Conservation (phyloP, 2,329 filamentous ascomycete species). For the Eutypa lata region DNA sequence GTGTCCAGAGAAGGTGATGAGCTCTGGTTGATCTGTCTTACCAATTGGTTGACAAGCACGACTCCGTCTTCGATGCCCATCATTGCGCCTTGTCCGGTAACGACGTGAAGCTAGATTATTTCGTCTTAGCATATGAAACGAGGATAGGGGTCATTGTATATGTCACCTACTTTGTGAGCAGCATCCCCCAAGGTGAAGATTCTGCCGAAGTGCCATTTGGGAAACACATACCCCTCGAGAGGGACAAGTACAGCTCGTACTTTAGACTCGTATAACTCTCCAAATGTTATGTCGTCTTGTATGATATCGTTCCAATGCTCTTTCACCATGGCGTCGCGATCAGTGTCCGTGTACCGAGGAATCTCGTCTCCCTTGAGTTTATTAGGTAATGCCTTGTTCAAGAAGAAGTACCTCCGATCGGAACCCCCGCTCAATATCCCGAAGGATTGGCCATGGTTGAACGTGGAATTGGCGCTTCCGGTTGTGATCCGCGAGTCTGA, state of each 20-base stretch:
- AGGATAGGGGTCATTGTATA: neutral
- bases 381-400: neutral
- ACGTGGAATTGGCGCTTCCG: neutral
- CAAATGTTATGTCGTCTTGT: neutral
- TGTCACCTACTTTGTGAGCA: neutral
- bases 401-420: neutral
- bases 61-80: neutral
- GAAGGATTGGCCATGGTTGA: neutral
- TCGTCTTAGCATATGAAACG: neutral
- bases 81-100: neutral
- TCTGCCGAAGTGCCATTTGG: neutral
- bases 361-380: neutral
- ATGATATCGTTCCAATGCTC: neutral
- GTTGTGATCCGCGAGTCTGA: neutral
- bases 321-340: neutral
- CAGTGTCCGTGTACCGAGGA: neutral
- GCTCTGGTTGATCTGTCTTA: neutral
- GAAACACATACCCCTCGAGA: neutral
- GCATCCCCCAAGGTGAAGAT: neutral
- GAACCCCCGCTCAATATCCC: neutral
- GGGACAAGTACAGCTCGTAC: neutral
- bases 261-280: neutral
- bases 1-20: neutral
- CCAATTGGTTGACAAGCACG: neutral
- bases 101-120: neutral